Conservation (phyloP, 2,329 filamentous ascomycete genomes). For the Xylariaceae sp. region DNA sequence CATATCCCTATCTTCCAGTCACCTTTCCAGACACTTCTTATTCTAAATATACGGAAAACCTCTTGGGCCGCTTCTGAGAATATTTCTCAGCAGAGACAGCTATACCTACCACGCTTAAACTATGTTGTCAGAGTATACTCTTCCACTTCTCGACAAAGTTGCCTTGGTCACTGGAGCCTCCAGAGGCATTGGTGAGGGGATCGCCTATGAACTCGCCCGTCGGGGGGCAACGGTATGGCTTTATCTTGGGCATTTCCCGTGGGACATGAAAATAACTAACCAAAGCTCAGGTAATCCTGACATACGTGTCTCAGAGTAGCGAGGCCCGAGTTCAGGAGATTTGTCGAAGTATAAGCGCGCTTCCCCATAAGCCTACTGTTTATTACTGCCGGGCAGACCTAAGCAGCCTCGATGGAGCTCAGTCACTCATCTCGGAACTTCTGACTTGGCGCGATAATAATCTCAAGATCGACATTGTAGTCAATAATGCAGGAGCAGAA, state of each 20-base stretch:
- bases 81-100: too few species aligned
- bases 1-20: too few species aligned
- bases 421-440: conserved; percentile 24
- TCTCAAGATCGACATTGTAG: conserved; percentile 37
- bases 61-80: too few species aligned
- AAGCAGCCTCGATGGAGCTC: conserved; percentile 25
- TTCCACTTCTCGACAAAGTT: conserved; percentile 37
- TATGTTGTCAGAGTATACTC: conserved; percentile 15
- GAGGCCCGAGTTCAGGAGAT: conserved; percentile 61
- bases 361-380: conserved; percentile 38
- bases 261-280: background rate
- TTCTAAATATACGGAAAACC: too few species aligned
- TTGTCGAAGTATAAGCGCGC: conserved; percentile 59
- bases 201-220: conserved; percentile 39
- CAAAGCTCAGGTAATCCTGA: conserved; percentile 48
- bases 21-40: too few species aligned
- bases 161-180: conserved; percentile 47
- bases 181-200: conserved; percentile 42
- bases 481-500: conserved; percentile 45
- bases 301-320: conserved; percentile 67
- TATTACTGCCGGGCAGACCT: conserved; percentile 29
- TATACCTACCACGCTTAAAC: background rate
- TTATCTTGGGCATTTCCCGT: background rate
- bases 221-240: conserved; percentile 31
- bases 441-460: conserved; percentile 17